Percentiles rank a stretch among this genome's conserved stretches.
phyloP scores from a whole-genome alignment of 2,329 filamentous ascomycete genomes.

The Triangularia verruculosa region DNA sequence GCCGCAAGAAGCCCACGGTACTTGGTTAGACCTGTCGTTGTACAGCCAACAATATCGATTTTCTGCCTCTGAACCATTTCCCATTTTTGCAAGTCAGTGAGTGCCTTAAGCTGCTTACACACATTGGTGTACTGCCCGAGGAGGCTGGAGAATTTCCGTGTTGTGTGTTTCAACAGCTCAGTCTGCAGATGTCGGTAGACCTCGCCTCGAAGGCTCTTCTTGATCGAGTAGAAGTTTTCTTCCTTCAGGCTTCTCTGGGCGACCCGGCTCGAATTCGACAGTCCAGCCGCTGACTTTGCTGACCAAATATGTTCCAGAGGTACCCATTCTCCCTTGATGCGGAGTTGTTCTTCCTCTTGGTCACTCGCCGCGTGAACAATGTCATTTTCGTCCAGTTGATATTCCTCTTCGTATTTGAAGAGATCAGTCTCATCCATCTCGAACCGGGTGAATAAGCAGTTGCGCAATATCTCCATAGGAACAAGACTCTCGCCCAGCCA shows the following conservation, averaged over 20 bases:
- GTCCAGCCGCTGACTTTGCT: conserved; percentile 31
- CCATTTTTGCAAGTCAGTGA: conserved; percentile 57
- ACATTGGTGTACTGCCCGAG: conserved; percentile 49
- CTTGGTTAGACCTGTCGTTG: conserved; percentile 78
- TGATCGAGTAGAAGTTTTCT: conserved; percentile 61
- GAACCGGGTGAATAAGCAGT: conserved; percentile 37
- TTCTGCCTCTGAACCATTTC: conserved; percentile 35
- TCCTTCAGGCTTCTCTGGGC: conserved; percentile 22
- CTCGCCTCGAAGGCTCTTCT: conserved; percentile 51
- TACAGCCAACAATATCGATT: conserved; percentile 60
- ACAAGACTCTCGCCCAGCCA: conserved; percentile 55
- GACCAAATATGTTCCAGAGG: conserved; percentile 42
- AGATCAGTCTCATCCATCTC: conserved; percentile 35
- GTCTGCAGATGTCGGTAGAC: conserved; percentile 66
- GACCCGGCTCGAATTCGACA: conserved; percentile 17
- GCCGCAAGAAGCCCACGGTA: conserved; percentile 68
- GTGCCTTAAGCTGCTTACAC: conserved; percentile 52
- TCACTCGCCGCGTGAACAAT: conserved; percentile 37
- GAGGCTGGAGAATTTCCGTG: conserved; percentile 45
- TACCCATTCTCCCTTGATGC: conserved; percentile 45
- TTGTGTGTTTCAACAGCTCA: conserved; percentile 47
- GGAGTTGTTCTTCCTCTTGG: conserved; percentile 35
- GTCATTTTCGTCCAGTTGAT: conserved; percentile 52
- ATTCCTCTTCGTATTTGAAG: conserved; percentile 37
- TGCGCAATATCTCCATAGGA: conserved; percentile 34